Percentiles rank a stretch among this genome's conserved stretches.
These are phyloP conservation scores for Ceratocystis variospora DNA, from an alignment of 2,329 filamentous ascomycete species.

Conservation along the genomic window DNA sequence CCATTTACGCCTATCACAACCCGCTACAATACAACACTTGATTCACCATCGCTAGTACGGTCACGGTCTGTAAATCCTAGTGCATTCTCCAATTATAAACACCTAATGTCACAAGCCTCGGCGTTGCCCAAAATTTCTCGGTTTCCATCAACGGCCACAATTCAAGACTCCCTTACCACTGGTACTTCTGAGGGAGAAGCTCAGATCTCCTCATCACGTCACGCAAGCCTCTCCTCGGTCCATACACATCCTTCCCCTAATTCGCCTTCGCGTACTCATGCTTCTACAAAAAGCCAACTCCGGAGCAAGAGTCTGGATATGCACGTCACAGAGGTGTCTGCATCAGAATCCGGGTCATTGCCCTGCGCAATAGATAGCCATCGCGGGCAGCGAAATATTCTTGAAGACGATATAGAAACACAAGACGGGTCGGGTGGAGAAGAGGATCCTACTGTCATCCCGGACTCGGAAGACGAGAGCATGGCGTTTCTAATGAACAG, in stretches of 20 bases:
- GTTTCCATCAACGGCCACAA: conserved; percentile 26
- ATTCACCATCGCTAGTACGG: conserved; percentile 32
- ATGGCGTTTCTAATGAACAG: neutral
- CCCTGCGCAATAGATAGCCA: conserved; percentile 14
- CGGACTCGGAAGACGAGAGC: conserved; percentile 16
- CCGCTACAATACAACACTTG: conserved; percentile 27
- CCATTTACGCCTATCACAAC: conserved; percentile 29
- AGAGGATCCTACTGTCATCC: conserved; percentile 18
- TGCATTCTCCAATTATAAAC: conserved; percentile 18
- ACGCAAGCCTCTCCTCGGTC: neutral
- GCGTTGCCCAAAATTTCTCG: conserved; percentile 7
- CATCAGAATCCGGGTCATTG: neutral
- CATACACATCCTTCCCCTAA: neutral
- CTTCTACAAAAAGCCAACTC: neutral
- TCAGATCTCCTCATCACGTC: neutral
- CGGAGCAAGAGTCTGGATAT: neutral
- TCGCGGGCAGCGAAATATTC: conserved; percentile 14
- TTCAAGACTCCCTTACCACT: conserved; percentile 34
- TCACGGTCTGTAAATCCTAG: conserved; percentile 25
- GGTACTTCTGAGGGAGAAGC: conserved; percentile 7
- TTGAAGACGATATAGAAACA: conserved; percentile 16
- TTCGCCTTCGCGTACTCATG: neutral
- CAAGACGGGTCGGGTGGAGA: conserved; percentile 16
- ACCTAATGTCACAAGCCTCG: neutral
- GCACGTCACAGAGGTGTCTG: neutral